A percentile compares a stretch with the other conserved stretches of the same genome.
Evolutionary conservation across 2,329 filamentous ascomycete genomes (phyloP).

Genomic region (Colletotrichum nymphaeae): DNA sequence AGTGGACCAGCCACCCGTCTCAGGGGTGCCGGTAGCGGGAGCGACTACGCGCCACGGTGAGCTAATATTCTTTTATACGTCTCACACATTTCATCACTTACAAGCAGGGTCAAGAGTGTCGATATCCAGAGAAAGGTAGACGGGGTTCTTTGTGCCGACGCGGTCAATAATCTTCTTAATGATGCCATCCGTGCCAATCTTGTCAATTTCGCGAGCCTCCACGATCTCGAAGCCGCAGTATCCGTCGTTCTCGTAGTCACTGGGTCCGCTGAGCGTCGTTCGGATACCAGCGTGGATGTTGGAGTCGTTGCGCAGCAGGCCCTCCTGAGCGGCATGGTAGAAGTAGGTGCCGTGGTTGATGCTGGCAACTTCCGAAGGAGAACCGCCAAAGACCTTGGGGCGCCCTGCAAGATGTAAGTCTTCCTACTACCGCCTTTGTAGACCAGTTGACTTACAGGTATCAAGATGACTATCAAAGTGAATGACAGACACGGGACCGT

Average conservation of each 20-base stretch:
- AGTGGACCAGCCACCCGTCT: constrained; percentile 82
- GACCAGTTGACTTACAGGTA: constrained; percentile 62
- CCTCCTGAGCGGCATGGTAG: constrained; percentile 83
- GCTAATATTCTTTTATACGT: background rate
- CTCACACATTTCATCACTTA: background rate
- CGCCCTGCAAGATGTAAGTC: constrained; percentile 68
- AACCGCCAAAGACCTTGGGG: constrained; percentile 88
- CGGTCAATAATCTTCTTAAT: constrained; percentile 81
- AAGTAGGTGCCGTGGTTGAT: constrained; percentile 94
- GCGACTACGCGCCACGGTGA: constrained; percentile 60
- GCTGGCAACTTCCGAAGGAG: constrained; percentile 78
- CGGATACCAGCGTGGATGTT: constrained; percentile 91
- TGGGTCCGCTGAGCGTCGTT: constrained; percentile 81
- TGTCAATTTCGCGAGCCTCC: constrained; percentile 71
- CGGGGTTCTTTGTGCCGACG: constrained; percentile 79
- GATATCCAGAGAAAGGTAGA: constrained; percentile 88
- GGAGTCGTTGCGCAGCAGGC: constrained; percentile 81
- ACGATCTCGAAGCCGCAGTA: constrained; percentile 88
- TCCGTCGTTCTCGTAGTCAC: constrained; percentile 86
- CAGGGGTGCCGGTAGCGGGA: constrained; percentile 79
- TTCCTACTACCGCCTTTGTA: constrained; percentile 28
- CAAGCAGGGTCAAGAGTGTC: constrained; percentile 87
- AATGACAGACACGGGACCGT: constrained; percentile 70
- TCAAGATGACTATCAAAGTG: constrained; percentile 75
- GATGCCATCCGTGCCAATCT: constrained; percentile 73